Base-by-base conservation (phyloP, 1,284 basidiomycete species). In the Irpex sp. region DNA sequence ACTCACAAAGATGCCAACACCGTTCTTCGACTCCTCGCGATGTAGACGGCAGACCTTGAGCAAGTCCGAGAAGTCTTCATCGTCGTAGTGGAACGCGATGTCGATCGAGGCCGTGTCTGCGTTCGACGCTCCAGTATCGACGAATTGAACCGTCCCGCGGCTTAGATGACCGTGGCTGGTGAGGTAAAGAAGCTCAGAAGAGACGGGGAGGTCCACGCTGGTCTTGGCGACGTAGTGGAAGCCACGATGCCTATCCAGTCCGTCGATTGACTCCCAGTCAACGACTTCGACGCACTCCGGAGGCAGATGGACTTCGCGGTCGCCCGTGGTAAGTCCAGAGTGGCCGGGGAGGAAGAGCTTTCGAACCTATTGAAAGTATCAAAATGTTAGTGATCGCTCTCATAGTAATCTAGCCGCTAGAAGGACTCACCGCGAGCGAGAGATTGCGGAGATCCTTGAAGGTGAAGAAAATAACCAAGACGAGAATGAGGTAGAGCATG, bases 1-100 rank as follows among this genome's bases (percentile, higher is more conserved):
- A 70, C 74, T 63, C 53, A 73, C 74, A 43, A 71, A 72, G 59
- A 76, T 70, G 2, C 72, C 74, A 19, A 74, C 67, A 36, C 72
- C 72, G n/a, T 69, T 67, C 53, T 66, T 61, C 15, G 51, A 63
- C 37, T 67, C 61, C n/a, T 56, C 63, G 7, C 65, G 70, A 43
- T 66, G 67, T 19, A 72, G 66, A 35, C 57, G 59, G 58, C 71
- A 72, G 15, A 71, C 66, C 15, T 61, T 59, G 15, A 68, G 65
- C 26, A 58, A 51, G 15, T 71, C 63, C 15, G 68, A 60, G 9
- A 66, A 62, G 9, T 65, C 63, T 6, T 63, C 64, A 57, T 58
- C 46, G 62, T 68, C 65, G 49, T 68, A 71, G 21, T 58, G 39
- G 0, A 66, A 67, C n/a, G 60, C 31, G 36, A 73, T 49, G 31